phyloP scores from a whole-genome alignment of 2,329 filamentous ascomycete genomes.

The Trichoderma sp. region DNA sequence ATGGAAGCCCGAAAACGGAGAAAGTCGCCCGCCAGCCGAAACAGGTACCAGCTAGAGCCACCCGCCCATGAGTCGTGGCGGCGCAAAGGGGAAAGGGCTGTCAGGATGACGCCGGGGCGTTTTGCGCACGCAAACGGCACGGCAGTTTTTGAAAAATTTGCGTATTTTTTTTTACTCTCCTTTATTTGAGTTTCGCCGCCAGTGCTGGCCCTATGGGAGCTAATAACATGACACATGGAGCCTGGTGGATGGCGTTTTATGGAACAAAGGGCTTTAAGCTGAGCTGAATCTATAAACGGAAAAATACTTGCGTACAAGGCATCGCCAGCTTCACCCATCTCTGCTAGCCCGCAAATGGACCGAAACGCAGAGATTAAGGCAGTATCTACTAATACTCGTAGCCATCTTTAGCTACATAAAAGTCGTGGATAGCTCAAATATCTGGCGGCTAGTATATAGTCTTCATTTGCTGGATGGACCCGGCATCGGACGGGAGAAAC shows the following conservation, averaged over 20 bases:
- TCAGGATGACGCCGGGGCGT: constrained; percentile 22
- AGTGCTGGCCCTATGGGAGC: background rate
- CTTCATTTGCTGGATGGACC: background rate
- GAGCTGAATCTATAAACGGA: background rate
- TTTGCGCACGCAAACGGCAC: constrained; percentile 6
- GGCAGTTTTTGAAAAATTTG: background rate
- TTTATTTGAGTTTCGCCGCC: background rate
- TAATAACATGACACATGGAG: constrained; percentile 6
- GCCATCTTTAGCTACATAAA: background rate
- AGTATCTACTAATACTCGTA: background rate
- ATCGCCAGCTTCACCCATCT: background rate
- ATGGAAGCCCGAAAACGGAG: constrained; percentile 29
- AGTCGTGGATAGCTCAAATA: background rate
- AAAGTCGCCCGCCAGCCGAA: background rate
- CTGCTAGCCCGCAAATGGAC: background rate
- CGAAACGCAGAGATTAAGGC: background rate
- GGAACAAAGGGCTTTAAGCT: background rate
- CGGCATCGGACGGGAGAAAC: constrained; percentile 18
- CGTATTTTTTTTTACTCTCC: background rate
- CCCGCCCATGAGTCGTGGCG: constrained; percentile 24
- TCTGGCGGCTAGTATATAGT: background rate
- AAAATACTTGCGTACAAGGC: background rate
- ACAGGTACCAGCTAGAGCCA: background rate
- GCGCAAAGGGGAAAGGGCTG: constrained; percentile 9
- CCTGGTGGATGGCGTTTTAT: background rate